Evolutionary conservation across 108 stramenopile species (phyloP).

Genomic region (Cyclotella sp.): DNA sequence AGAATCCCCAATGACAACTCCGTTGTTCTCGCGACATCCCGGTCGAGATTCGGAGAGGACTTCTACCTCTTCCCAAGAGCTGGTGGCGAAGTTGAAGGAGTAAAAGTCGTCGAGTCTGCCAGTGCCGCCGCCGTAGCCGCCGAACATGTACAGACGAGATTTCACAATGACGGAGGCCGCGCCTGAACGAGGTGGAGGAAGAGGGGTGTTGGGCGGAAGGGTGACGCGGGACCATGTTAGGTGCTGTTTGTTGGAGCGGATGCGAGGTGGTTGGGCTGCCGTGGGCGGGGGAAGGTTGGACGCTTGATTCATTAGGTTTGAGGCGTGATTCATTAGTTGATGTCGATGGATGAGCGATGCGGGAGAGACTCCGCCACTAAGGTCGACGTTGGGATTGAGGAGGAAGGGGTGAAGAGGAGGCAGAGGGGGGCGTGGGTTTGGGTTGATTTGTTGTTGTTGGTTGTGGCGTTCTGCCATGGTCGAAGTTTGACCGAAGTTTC

Average conservation of each 20-base stretch:
- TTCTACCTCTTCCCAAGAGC: conserved; percentile 75
- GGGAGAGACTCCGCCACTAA: conserved; percentile 4
- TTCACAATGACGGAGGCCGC: conserved; percentile 89
- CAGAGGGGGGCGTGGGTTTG: neutral
- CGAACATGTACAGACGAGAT: conserved; percentile 86
- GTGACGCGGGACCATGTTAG: conserved; percentile 41
- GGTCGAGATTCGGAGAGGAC: conserved; percentile 72
- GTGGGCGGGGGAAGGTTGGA: neutral
- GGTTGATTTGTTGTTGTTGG: neutral
- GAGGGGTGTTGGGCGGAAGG: conserved; percentile 21
- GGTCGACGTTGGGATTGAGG: conserved; percentile 7
- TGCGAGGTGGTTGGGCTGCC: neutral
- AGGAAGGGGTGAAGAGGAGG: neutral
- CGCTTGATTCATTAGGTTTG: neutral
- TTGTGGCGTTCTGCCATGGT: conserved; percentile 12
- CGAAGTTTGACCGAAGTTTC: too few relatives aligned
- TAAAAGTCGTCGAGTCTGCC: conserved; percentile 94
- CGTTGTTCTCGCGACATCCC: conserved; percentile 89
- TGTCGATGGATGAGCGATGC: conserved; percentile 9
- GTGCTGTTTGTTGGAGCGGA: conserved; percentile 22
- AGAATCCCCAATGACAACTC: conserved; percentile 76
- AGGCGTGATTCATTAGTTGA: neutral
- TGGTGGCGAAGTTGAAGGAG: conserved; percentile 69
- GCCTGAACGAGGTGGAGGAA: conserved; percentile 88
- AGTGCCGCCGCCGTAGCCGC: conserved; percentile 79